phyloP scores from a whole-genome alignment of 1,139 yeast species.

The Arxiozyma slooffiae region DNA sequence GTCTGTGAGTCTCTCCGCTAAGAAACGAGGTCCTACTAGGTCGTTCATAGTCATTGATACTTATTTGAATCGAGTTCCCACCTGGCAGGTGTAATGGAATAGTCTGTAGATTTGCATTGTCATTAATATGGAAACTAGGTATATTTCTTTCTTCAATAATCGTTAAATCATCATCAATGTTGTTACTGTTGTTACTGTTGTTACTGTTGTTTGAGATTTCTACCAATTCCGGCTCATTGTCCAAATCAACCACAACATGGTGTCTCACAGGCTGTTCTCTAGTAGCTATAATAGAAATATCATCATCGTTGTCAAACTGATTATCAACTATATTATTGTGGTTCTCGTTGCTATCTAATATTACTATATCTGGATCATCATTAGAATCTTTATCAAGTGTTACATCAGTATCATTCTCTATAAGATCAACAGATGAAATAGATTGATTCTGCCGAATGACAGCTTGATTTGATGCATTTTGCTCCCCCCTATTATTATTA shows the following conservation, averaged over 20 bases:
- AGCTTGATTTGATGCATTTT: background rate
- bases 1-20: background rate
- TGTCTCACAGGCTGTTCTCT: constrained; percentile 7
- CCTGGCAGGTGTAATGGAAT: constrained; percentile 25
- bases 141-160: constrained; percentile 23
- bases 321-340: constrained; percentile 1
- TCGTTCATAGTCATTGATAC: constrained; percentile 18
- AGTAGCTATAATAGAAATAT: constrained; percentile 18
- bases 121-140: background rate
- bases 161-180: constrained; percentile 21
- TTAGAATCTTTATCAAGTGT: background rate
- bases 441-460: background rate
- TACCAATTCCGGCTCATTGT: constrained; percentile 11
- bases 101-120: constrained; percentile 9
- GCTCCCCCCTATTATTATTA: background rate
- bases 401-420: background rate
- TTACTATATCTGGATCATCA: background rate
- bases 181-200: background rate
- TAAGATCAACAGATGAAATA: background rate
- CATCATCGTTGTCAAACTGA: constrained; percentile 17
- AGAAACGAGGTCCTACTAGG: constrained; percentile 10
- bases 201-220: background rate
- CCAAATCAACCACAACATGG: constrained; percentile 17
- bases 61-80: constrained; percentile 19
- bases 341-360: background rate